Evolutionary conservation across 306 rosid genomes (phyloP), one percentile per base, ranked within the genome.

Genomic region (Gastrolobium bilobum): DNA sequence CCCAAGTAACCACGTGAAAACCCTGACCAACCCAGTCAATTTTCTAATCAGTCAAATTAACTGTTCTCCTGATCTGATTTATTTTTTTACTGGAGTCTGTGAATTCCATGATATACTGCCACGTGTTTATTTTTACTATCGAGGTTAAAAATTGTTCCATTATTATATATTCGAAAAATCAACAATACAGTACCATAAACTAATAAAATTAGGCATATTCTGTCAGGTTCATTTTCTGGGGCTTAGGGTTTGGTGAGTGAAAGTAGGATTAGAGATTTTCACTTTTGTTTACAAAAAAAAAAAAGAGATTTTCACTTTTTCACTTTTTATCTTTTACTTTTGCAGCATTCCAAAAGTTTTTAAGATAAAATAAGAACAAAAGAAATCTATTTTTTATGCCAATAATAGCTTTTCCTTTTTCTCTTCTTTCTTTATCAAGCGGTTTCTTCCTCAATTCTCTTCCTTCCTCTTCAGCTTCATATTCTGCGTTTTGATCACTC

Each of bases 241-340:
- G 60, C 60, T 44, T 73, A 20, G 54, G 50, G 74, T 26, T 57
- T 13, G 70, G 71, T 35, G 71, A 46, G 75, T 42, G 50, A 83
- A 78, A 65, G 68, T 13, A 8, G 8, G 62, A 46, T 64, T 26
- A 54, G 69, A 60, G 84, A 79, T 84, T 54, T 84, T 79, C 70
- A 71, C 65, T 66, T 80, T 79, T 78, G n/a, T n/a, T n/a, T n/a
- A n/a, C n/a, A n/a, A n/a, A n/a, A n/a, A n/a, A n/a, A n/a, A n/a
- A n/a, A n/a, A n/a, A 54, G 69, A 60, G 84, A 79, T 84, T 54
- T 84, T 79, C 70, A 71, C 65, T 66, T 80, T 79, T 78, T 59
- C 65, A 48, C 73, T 71, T 79, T 54, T 66, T 15, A 26, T 14
- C 46, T 73, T 79, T 74, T 60, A 64, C 87, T 79, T 84, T 84